Base-by-base conservation (phyloP, 352 stramenopile species). In the Phytophthora nicotianae region DNA sequence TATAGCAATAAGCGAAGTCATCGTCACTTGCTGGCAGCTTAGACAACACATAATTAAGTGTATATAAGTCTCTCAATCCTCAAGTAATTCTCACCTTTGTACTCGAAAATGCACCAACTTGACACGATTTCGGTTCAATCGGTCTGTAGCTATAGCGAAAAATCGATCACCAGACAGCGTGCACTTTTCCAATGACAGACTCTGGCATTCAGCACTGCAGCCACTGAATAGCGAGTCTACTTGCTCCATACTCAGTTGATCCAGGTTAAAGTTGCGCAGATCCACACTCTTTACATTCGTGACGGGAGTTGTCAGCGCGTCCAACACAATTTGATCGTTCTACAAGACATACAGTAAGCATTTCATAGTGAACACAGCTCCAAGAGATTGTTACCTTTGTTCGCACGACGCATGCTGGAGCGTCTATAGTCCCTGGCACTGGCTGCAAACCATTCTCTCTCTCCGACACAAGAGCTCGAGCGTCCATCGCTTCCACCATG, bases 1-100 rank as follows among this genome's bases (percentile, higher is more conserved):
- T 11, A 86, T 67, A 3, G 76, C 65, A 50, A 89, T 78, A 7
- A 86, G 65, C 14, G 79, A 81, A n/a, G 74, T 86, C 74, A 89
- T 86, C 26, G 58, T 84, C 17, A 86, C 46, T 52, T 83, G 79
- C 11, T 66, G 48, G 26, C 79, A 89, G 19, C 72, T 80, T 24
- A 43, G 3, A 32, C 4, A 14, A 23, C 16, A 19, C 17, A 41
- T 41, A 41, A 43, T 40, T 7, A 49, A 38, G 35, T 19, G 3
- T n/a, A 46, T 2, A 37, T 29, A 8, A 29, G 24, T 35, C 24
- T 11, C 14, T 16, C 3, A 37, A 37, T 16, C 32, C 32, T 37
- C 32, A 37, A 16, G 5, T 1, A 19, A 21, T 23, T 45, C 54
- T 45, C 41, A 80, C 73, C 68, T 70, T 53, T 14, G 53, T n/a